Base-by-base conservation (phyloP, 1,284 basidiomycete species). In the Erythrobasidium hasegawianum region DNA sequence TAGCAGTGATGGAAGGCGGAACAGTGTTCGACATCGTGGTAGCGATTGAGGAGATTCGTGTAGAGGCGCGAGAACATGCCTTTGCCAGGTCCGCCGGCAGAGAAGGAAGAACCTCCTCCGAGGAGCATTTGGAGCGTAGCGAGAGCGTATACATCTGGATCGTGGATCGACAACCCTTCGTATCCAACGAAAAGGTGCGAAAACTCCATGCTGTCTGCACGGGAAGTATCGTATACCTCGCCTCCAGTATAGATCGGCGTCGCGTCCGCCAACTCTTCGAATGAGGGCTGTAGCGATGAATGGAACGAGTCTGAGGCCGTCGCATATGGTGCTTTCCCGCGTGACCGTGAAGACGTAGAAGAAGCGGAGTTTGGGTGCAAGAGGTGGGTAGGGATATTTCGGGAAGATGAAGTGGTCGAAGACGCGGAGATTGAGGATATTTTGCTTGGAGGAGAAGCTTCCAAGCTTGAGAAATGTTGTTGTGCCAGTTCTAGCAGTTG, bases 1-100 rank as follows among this genome's bases (percentile, higher is more conserved):
- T 97, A 98, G 75, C 95, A 95, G 79, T 97, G 94, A 77, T 97
- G 92, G 86, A 97, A 97, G 27, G 91, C 89, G n/a, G 90, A 87
- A 78, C 94, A 97, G 78, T 93, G 90, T 79, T 98, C 95, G 75
- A 98, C 85, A 74, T 91, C 87, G 68, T 93, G 86, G 80, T 91
- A 90, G 75, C 91, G 88, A 77, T 97, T 97, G 69, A 98, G 85
- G 72, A 98, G 92, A 76, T 94, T 88, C n/a, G 92, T 95, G 81
- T 97, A 97, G 59, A 97, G 80, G 18, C 95, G 87, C 41, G 91
- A 93, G 81, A 97, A 97, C 93, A 98, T 97, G 73, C 95, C 96
- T 81, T 98, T 98, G 49, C 95, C 95, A 1, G 95, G 95, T 1
- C 95, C 95, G 71, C 92, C 90, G 18, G 94, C 94, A 43, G 90